Evolutionary conservation across 2,329 filamentous ascomycete genomes (phyloP), one percentile per base, ranked within the genome.

Genomic region (Elsinoe necatrix): DNA sequence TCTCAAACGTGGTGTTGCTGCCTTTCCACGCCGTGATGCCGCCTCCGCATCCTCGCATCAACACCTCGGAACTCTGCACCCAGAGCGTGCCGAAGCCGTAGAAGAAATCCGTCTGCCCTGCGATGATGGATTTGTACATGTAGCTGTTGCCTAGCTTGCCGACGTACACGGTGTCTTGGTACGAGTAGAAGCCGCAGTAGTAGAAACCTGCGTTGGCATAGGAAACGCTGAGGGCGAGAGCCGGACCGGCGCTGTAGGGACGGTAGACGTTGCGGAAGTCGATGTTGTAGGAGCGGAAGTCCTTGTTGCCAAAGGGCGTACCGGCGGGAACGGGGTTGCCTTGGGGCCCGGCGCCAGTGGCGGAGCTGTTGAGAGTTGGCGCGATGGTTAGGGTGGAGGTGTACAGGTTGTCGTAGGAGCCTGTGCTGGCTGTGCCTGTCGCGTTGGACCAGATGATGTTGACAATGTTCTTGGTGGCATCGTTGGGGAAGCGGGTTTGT

Each of bases 1-100:
- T 87, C 4, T 68, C 66, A 54, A 82, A 84, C 0, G 82, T 84
- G 0, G 82, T 86, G 67, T 85, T 85, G 0, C 79, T 77, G 25
- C 80, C 82, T 63, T 86, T 86, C 84, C 83, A 86, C 0, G 84
- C 83, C 0, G 81, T 84, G 55, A 87, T 80, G 9, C 83, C 84
- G 14, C 84, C 84, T 3, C 82, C 81, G 61, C 83, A 87, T 62
- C 70, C 73, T 8, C 84, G 78, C 11, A 86, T 73, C 0, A 73
- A 71, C 1, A 87, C 68, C 0, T 72, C 70, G 1, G 77, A 80
- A 2, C 74, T 71, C 56, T 81, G 74, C 39, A 85, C 73, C 75
- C 79, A 86, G 2, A 79, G 74, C 0, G 83, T 86, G 23, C 83
- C 83, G 63, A 85, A 85, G 7, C 82, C 83, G 64, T 85, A 86